Conservation (phyloP, 805 yeast species). For the Candida ponderosae region DNA sequence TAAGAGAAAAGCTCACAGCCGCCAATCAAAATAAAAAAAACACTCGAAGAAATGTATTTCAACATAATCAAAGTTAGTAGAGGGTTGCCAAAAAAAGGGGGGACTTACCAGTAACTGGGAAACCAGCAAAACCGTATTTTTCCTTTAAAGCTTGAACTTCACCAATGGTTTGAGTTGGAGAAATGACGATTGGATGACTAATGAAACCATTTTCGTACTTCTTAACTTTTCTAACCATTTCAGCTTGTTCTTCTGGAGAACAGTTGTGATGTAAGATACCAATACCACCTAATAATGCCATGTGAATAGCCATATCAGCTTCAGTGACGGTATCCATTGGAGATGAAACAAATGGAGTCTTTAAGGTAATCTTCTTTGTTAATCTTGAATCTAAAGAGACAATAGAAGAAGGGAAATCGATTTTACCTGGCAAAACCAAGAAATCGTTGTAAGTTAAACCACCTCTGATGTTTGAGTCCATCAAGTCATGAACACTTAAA, state of each 20-base stretch:
- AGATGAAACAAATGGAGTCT: slow-evolving; percentile 92
- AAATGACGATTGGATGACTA: slow-evolving; percentile 82
- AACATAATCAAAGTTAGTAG: slow-evolving; percentile 5
- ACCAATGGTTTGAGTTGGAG: slow-evolving; percentile 70
- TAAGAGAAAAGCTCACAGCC: slow-evolving; percentile 2
- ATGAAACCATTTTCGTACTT: slow-evolving; percentile 97
- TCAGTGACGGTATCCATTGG: slow-evolving; percentile 99
- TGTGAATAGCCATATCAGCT: slow-evolving; percentile 93
- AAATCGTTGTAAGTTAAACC: slow-evolving; percentile 98
- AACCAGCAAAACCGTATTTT: slow-evolving; percentile 86
- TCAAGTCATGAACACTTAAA: slow-evolving; percentile 69
- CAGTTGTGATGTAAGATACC: slow-evolving; percentile 99
- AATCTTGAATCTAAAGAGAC: slow-evolving; percentile 80
- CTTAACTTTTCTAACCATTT: slow-evolving; percentile 95
- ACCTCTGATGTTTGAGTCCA: slow-evolving; percentile 88
- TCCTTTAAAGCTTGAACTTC: slow-evolving; percentile 68
- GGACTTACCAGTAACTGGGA: slow-evolving; percentile 98
- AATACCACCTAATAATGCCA: slow-evolving; percentile 98
- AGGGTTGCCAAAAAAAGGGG: slow-evolving; percentile 8
- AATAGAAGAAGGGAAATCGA: slow-evolving; percentile 72
- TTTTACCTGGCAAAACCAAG: slow-evolving; percentile 90
- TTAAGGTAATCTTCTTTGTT: slow-evolving; percentile 86
- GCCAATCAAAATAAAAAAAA: no score
- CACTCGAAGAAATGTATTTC: slow-evolving; percentile 2
- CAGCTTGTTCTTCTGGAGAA: slow-evolving; percentile 95